Conservation (phyloP, 768 basidiomycete species). For the Phylloporus arenicola region DNA sequence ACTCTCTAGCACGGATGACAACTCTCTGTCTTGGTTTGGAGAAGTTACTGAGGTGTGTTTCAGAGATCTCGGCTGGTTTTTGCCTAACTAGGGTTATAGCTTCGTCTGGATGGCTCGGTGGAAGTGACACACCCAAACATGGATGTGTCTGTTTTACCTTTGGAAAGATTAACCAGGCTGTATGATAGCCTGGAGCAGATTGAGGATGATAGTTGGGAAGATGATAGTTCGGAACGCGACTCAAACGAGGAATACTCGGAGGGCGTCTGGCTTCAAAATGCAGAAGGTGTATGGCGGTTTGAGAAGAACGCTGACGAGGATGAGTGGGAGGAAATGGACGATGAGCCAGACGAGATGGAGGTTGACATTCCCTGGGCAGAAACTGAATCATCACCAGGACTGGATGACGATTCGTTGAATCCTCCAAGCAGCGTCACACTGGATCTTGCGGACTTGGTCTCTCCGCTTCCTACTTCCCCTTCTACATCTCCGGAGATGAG, state of each 20-base stretch:
- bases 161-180: constrained; percentile 67
- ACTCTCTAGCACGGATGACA: constrained; percentile 36
- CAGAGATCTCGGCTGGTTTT: constrained; percentile 3
- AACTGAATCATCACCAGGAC: constrained; percentile 14
- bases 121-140: constrained; percentile 67
- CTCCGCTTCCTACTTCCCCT: constrained; percentile 25
- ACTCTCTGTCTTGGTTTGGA: constrained; percentile 70
- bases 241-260: constrained; percentile 41
- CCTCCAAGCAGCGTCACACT: constrained; percentile 13
- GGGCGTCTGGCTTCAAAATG: constrained; percentile 40
- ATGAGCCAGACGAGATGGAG: constrained; percentile 35
- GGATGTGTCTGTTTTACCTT: constrained; percentile 43
- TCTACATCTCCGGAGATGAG: constrained; percentile 30
- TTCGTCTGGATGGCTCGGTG: constrained; percentile 69
- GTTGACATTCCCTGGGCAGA: constrained; percentile 29
- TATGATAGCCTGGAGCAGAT: constrained; percentile 80
- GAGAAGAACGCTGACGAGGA: constrained; percentile 30
- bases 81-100: constrained; percentile 35
- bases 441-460: constrained; percentile 20
- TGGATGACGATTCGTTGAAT: constrained; percentile 16
- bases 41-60: constrained; percentile 69
- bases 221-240: constrained; percentile 28
- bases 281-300: constrained; percentile 32
- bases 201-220: constrained; percentile 60
- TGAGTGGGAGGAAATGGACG: constrained; percentile 37